These are phyloP conservation scores for Trichoderma parareesei DNA, from an alignment of 495 filamentous ascomycete genomes.

Conservation along the genomic window DNA sequence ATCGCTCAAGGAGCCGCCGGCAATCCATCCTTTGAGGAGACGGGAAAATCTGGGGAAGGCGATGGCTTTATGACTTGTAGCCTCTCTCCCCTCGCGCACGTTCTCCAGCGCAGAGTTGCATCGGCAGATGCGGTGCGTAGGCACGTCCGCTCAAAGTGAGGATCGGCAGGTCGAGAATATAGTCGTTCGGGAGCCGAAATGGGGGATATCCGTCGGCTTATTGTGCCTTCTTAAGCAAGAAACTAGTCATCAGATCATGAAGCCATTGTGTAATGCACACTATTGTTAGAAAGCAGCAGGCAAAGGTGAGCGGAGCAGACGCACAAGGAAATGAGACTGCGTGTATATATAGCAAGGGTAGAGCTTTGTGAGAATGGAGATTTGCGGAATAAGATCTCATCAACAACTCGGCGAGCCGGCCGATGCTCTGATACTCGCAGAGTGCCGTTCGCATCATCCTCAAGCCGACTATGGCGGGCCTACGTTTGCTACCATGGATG, in stretches of 20 bases:
- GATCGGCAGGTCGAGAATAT: not conserved
- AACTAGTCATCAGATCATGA: not conserved
- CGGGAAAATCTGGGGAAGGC: not conserved
- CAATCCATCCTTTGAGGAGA: not conserved
- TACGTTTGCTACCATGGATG: constrained; percentile 3
- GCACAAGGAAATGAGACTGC: not conserved
- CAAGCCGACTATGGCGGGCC: not conserved
- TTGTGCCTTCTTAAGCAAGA: not conserved
- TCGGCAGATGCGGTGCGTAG: not conserved
- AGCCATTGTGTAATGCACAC: not conserved
- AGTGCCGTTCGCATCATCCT: not conserved
- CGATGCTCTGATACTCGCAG: not conserved
- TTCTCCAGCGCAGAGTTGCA: not conserved
- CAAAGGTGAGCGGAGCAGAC: not conserved
- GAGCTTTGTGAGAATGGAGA: not conserved
- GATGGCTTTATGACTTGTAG: not conserved
- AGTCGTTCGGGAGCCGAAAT: not conserved
- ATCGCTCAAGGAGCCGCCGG: not conserved
- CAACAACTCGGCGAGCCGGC: not conserved
- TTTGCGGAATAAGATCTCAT: not conserved
- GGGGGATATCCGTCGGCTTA: constrained; percentile 1
- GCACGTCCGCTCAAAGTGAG: not conserved
- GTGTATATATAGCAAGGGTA: not conserved
- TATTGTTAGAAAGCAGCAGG: not conserved
- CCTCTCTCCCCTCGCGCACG: not conserved